Evolutionary conservation across 2,329 filamentous ascomycete species (phyloP), one percentile per base, ranked within the genome.

Genomic region (Leptographium lundbergii): DNA sequence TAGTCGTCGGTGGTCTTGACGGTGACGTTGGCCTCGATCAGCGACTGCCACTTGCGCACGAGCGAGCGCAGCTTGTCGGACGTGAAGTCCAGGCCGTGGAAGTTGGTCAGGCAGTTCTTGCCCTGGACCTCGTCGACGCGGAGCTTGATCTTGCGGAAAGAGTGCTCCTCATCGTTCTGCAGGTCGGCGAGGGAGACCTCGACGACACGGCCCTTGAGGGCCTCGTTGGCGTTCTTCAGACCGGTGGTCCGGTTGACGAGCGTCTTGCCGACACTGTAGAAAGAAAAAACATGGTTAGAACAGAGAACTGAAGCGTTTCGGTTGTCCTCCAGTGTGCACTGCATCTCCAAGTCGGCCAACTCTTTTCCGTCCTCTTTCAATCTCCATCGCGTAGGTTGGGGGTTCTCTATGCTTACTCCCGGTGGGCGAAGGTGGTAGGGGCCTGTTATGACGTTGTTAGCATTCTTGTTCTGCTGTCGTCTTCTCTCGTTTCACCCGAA

Each of bases 1-100:
- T 99, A 97, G 80, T 99, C 94, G 75, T 99, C 94, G 75, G 94
- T 97, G 71, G 94, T 97, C 89, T 97, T 97, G 83, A 99, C 91
- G 67, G 95, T 96, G 73, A 97, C 86, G 78, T 99, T 99, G 82
- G 94, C 94, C 86, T 99, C 94, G 69, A 99, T 97, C 73, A 99
- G 84, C 66, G 91, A 87, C 81, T 99, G 94, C 94, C 94, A 99
- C 84, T 99, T 99, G 81, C 94, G 91, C 70, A 99, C 94, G 67
- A 99, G 87, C 65, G 94, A 97, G 74, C 94, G 89, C 71, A 99
- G 88, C 86, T 99, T 99, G 86, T 99, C 94, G 70, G 94, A 96
- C 75, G 94, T 99, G 88, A 99, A 97, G 81, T 99, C 94, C 75
- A 99, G 86, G 70, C 94, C 94, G 86, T 99, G 91, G 88, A 99